Percentiles rank a stretch among this genome's conserved stretches.
These are phyloP conservation scores for Fusarium setosum DNA, from an alignment of 2,329 filamentous ascomycete species.

Conservation along the genomic window DNA sequence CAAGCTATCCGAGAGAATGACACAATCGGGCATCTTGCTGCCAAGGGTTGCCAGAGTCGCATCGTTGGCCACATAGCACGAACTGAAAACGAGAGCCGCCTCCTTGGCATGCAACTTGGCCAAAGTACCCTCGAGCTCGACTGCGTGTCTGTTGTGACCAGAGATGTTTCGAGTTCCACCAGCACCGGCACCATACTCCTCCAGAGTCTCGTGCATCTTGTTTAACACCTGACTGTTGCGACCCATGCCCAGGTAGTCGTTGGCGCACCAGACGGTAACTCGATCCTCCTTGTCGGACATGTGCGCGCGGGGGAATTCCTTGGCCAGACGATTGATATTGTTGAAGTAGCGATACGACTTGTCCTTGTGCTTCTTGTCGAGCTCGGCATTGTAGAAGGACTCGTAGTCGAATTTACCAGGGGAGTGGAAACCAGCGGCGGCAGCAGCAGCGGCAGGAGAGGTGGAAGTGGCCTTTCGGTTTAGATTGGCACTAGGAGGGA, in stretches of 20 bases:
- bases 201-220: conserved; percentile 93
- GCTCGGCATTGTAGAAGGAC: conserved; percentile 84
- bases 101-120: conserved; percentile 94
- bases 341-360: conserved; percentile 99
- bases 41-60: conserved; percentile 96
- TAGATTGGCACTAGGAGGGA: conserved; percentile 37
- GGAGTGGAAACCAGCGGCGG: conserved; percentile 42
- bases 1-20: conserved; percentile 96
- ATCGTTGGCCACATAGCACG: conserved; percentile 98
- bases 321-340: conserved; percentile 98
- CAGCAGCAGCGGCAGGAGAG: conserved; percentile 36
- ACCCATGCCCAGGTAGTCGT: conserved; percentile 99
- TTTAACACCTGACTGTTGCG: conserved; percentile 87
- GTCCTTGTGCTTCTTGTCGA: conserved; percentile 99
- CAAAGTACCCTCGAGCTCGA: conserved; percentile 83
- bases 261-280: conserved; percentile 99
- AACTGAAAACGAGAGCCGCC: conserved; percentile 92
- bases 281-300: conserved; percentile 84
- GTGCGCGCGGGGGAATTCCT: conserved; percentile 95
- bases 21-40: conserved; percentile 94
- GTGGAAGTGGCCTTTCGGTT: conserved; percentile 38
- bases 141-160: conserved; percentile 94
- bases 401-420: conserved; percentile 87
- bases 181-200: conserved; percentile 94
- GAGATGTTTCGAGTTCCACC: conserved; percentile 98